These are phyloP conservation scores for Rutidosis leptorrhynchoides DNA, from an alignment of 129 eudicot species.

Conservation along the genomic window DNA sequence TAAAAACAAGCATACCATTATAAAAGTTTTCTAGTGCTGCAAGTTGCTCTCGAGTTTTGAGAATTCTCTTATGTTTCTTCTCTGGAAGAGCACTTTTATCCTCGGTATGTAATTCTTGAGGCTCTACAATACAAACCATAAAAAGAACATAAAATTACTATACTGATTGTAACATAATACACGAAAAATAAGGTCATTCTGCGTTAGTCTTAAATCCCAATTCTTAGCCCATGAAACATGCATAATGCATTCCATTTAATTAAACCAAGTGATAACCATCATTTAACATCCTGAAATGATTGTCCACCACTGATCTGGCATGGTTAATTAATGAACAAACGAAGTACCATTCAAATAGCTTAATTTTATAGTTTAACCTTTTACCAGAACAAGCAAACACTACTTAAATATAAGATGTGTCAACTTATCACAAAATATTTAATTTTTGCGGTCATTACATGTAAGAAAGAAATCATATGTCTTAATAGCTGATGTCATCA, in stretches of 20 bases:
- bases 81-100: slow-evolving; percentile 55
- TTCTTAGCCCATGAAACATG: neutral
- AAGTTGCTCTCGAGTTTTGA: slow-evolving; percentile 73
- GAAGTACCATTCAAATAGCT: neutral
- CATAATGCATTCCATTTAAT: neutral
- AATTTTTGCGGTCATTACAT: neutral
- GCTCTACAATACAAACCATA: slow-evolving; percentile 37
- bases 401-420: slow-evolving; percentile 18
- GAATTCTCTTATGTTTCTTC: slow-evolving; percentile 61
- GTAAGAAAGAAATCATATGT: slow-evolving; percentile 7
- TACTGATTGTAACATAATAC: neutral
- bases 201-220: neutral
- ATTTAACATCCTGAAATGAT: neutral
- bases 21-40: slow-evolving; percentile 76
- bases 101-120: slow-evolving; percentile 47
- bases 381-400: slow-evolving; percentile 19
- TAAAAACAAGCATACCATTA: slow-evolving; percentile 47
- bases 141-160: slow-evolving; percentile 17
- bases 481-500: slow-evolving; percentile 1
- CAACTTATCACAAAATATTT: slow-evolving; percentile 14
- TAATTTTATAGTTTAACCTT: slow-evolving; percentile 9
- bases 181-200: neutral
- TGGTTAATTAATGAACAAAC: neutral
- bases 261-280: neutral
- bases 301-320: slow-evolving; percentile 3